Conservation (phyloP, 2,329 filamentous ascomycete genomes). For the Ceratocystis eucalypticola region DNA sequence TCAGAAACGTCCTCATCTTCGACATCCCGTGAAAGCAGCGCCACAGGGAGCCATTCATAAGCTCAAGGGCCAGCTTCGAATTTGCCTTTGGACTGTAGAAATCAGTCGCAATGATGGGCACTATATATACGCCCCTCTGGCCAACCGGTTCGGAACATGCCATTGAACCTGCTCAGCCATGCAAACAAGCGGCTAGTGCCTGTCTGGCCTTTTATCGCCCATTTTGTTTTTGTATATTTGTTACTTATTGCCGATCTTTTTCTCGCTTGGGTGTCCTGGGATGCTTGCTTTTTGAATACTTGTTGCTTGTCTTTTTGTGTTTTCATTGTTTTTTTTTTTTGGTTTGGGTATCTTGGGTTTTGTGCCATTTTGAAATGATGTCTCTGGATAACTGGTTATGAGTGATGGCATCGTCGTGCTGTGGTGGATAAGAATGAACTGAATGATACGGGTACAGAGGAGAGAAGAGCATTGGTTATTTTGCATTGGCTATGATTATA, state of each 20-base stretch:
- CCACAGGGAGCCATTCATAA: background rate
- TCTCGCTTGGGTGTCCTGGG: background rate
- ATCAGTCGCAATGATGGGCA: background rate
- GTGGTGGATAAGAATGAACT: background rate
- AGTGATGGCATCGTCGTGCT: background rate
- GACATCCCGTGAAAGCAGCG: background rate
- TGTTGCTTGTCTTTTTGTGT: background rate
- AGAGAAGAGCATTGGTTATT: background rate
- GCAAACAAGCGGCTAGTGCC: too few species aligned
- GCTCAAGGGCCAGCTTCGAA: background rate
- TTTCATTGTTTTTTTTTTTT: background rate
- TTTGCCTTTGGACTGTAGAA: background rate
- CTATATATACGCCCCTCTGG: background rate
- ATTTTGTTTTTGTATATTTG: conserved; percentile 1
- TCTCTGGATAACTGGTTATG: background rate
- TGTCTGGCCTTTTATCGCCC: background rate
- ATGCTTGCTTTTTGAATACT: background rate
- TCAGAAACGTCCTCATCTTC: conserved; percentile 7
- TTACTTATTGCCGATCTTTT: conserved; percentile 1
- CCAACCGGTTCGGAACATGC: background rate
- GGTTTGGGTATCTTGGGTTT: too few species aligned
- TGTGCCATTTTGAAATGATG: background rate
- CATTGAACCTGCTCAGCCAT: too few species aligned
- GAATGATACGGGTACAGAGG: background rate
- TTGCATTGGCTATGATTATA: background rate